Evolutionary conservation across 2,329 filamentous ascomycete genomes (phyloP).

Genomic region (Pseudohalonectria lignicola): DNA sequence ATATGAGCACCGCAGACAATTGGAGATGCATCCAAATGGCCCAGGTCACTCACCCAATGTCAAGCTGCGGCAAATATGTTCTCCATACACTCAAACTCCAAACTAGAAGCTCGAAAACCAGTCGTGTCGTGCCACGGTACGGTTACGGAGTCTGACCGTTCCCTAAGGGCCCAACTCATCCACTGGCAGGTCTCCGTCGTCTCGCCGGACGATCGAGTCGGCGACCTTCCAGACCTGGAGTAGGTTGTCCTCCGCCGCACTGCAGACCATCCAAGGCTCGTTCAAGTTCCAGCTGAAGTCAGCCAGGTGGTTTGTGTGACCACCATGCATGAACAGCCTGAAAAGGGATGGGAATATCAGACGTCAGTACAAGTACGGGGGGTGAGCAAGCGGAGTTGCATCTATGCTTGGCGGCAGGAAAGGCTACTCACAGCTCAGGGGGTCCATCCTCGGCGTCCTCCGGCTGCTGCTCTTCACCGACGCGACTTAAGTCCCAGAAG

Average conservation of each 20-base stretch:
- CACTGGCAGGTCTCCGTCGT: slow-evolving; percentile 62
- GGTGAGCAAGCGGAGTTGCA: too few relatives aligned
- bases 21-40: too few relatives aligned
- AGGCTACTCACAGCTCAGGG: slow-evolving; percentile 70
- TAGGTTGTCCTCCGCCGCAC: slow-evolving; percentile 91
- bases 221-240: slow-evolving; percentile 90
- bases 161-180: slow-evolving; percentile 61
- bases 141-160: slow-evolving; percentile 1
- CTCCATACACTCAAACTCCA: too few relatives aligned
- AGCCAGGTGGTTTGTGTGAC: slow-evolving; percentile 90
- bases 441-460: slow-evolving; percentile 93
- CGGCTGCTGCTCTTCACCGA: slow-evolving; percentile 87
- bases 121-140: slow-evolving; percentile 1
- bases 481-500: slow-evolving; percentile 89
- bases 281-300: slow-evolving; percentile 98
- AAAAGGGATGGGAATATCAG: too few relatives aligned
- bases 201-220: slow-evolving; percentile 69
- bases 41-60: too few relatives aligned
- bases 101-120: not conserved
- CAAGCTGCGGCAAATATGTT: too few relatives aligned
- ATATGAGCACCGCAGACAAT: not conserved
- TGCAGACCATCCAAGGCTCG: slow-evolving; percentile 93
- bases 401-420: too few relatives aligned
- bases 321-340: slow-evolving; percentile 97
- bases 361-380: too few relatives aligned